Evolutionary conservation across 2,329 filamentous ascomycete genomes (phyloP).

Genomic region (Juglanconis sp.): DNA sequence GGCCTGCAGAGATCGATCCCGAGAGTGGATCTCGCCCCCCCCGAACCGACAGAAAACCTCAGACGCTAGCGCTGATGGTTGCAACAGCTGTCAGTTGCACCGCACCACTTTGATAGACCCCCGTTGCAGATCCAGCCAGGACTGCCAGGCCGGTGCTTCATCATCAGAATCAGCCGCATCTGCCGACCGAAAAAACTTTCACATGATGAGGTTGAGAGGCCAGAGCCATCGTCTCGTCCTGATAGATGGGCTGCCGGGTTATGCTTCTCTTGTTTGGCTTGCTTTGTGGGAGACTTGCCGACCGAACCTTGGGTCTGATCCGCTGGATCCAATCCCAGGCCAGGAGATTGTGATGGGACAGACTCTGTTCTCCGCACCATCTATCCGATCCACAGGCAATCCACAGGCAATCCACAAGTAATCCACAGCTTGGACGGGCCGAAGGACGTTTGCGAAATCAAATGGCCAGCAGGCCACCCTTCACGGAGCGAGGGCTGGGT

Average conservation of each 20-base stretch:
- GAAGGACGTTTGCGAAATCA: background rate
- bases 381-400: no score
- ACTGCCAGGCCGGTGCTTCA: background rate
- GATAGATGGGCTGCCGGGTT: no score
- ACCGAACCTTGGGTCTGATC: background rate
- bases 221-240: background rate
- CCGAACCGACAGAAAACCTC: background rate
- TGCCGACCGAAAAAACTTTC: constrained; percentile 1
- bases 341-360: constrained; percentile 4
- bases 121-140: background rate
- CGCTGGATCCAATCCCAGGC: constrained; percentile 10
- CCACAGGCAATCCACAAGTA: no score
- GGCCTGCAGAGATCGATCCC: background rate
- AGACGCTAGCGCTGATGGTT: constrained; percentile 11
- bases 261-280: no score
- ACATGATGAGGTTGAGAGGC: constrained; percentile 6
- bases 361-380: no score
- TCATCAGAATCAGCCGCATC: constrained; percentile 14
- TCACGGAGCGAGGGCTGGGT: background rate
- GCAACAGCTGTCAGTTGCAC: background rate
- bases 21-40: background rate
- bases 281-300: no score
- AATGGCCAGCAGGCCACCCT: constrained; percentile 15
- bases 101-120: background rate
- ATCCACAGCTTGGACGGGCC: background rate